Conservation (phyloP, 176 grass and related monocot species). For the Juncus inflexus region DNA sequence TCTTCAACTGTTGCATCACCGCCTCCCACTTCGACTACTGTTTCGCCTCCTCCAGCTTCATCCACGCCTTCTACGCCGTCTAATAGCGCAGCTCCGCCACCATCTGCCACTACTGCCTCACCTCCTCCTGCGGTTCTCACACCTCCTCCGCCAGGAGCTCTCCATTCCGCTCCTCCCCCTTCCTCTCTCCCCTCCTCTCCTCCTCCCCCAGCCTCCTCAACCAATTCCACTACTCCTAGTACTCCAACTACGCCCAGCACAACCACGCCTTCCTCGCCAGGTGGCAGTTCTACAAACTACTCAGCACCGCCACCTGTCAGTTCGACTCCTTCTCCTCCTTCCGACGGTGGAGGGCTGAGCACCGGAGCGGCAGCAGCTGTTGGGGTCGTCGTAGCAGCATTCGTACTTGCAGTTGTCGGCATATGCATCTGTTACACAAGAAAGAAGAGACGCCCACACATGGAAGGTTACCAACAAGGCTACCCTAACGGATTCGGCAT, state of each 20-base stretch:
- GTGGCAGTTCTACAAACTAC: not conserved
- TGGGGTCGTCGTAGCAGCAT: slow-evolving; percentile 35
- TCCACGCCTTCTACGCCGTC: slow-evolving; percentile 12
- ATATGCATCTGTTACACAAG: slow-evolving; percentile 43
- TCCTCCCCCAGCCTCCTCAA: slow-evolving; percentile 30
- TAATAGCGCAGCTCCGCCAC: slow-evolving; percentile 3
- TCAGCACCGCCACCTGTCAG: not conserved
- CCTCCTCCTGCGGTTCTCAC: not conserved
- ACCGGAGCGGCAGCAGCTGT: slow-evolving; percentile 37
- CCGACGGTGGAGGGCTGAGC: slow-evolving; percentile 31
- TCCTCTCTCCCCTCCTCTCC: slow-evolving; percentile 4
- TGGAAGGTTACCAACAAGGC: slow-evolving; percentile 29
- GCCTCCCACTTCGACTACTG: not conserved
- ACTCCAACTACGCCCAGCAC: not conserved
- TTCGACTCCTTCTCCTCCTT: slow-evolving; percentile 6
- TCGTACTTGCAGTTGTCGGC: slow-evolving; percentile 42
- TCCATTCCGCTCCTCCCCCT: slow-evolving; percentile 7
- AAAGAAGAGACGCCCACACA: slow-evolving; percentile 31
- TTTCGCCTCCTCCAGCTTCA: slow-evolving; percentile 10
- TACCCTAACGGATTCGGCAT: slow-evolving; percentile 53
- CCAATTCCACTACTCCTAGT: slow-evolving; percentile 18
- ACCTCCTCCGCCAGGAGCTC: slow-evolving; percentile 22
- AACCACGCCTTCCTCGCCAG: slow-evolving; percentile 24
- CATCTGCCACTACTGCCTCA: slow-evolving; percentile 12
- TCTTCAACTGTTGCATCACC: slow-evolving; percentile 2